A percentile compares a stretch with the other conserved stretches of the same genome.
Evolutionary conservation across 1,284 basidiomycete species (phyloP).

Genomic region (Flammula alnicola): DNA sequence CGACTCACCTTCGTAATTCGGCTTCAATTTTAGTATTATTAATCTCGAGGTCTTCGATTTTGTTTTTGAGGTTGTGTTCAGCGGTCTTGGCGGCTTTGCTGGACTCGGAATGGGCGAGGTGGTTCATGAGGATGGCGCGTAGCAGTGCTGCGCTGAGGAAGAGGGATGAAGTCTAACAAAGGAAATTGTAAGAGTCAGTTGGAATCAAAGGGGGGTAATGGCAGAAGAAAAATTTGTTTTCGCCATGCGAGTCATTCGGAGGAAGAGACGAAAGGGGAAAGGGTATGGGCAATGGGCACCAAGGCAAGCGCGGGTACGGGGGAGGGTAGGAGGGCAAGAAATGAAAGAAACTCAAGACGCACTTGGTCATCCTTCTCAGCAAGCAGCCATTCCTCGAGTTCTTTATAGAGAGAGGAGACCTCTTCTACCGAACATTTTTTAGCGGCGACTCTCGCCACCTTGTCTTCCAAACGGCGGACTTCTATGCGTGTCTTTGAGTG

Average conservation of each 20-base stretch:
- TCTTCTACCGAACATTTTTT: slow-evolving; percentile 86
- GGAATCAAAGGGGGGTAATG: slow-evolving; percentile 8
- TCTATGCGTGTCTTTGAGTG: slow-evolving; percentile 54
- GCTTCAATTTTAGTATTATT: slow-evolving; percentile 62
- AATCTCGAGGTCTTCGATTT: slow-evolving; percentile 65
- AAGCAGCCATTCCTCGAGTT: slow-evolving; percentile 73
- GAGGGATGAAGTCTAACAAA: slow-evolving; percentile 60
- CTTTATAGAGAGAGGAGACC: slow-evolving; percentile 71
- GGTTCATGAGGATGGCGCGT: slow-evolving; percentile 80
- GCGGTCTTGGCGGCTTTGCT: slow-evolving; percentile 63
- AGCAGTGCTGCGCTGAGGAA: slow-evolving; percentile 69
- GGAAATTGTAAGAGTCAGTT: neutral
- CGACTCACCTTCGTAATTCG: slow-evolving; percentile 64
- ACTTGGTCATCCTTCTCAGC: slow-evolving; percentile 70
- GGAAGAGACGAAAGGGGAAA: slow-evolving; percentile 20
- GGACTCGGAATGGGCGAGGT: slow-evolving; percentile 75
- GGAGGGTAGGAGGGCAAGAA: neutral
- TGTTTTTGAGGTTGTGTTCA: slow-evolving; percentile 63
- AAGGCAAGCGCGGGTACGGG: neutral
- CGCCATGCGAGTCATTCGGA: slow-evolving; percentile 5
- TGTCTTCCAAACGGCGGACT: slow-evolving; percentile 71
- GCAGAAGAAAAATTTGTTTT: slow-evolving; percentile 7
- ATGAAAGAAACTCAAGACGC: slow-evolving; percentile 26
- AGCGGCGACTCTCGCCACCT: slow-evolving; percentile 75
- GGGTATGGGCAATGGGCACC: slow-evolving; percentile 1